phyloP scores from a whole-genome alignment of 2,329 filamentous ascomycete genomes.

The Incumbomyces lentus region DNA sequence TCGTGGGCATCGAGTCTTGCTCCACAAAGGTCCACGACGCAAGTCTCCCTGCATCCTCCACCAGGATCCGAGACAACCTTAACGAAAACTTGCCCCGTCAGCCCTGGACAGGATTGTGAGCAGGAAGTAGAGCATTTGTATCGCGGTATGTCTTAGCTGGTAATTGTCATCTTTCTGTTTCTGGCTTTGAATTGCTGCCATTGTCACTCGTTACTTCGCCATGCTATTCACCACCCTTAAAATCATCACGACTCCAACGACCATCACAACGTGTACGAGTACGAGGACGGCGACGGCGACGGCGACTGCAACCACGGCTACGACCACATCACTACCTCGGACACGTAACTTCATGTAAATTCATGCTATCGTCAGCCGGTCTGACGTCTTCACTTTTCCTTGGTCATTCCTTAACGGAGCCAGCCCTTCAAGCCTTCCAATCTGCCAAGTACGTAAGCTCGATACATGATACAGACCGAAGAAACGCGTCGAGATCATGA shows the following conservation, averaged over 20 bases:
- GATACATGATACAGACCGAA: too few species aligned
- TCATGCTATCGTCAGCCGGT: slow-evolving; percentile 2
- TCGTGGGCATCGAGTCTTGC: too few species aligned
- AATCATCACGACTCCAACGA: too few species aligned
- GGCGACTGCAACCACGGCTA: too few species aligned
- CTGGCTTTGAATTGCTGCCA: too few species aligned
- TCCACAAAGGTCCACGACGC: not conserved
- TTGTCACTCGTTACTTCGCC: too few species aligned
- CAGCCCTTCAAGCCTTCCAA: not conserved
- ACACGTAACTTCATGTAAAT: not conserved
- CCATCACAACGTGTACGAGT: too few species aligned
- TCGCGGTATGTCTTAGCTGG: not conserved
- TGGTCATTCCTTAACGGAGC: not conserved
- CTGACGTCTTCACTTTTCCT: not conserved
- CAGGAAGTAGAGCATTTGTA: not conserved
- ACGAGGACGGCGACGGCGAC: too few species aligned
- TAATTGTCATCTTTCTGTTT: not conserved
- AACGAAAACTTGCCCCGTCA: not conserved
- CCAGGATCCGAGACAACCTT: not conserved
- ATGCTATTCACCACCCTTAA: too few species aligned
- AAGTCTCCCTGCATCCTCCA: not conserved
- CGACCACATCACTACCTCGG: too few species aligned
- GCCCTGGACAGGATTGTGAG: not conserved
- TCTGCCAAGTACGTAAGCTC: too few species aligned
- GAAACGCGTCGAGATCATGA: not conserved